Conservation (phyloP, 495 filamentous ascomycete species). For the Tricharina praecox region DNA sequence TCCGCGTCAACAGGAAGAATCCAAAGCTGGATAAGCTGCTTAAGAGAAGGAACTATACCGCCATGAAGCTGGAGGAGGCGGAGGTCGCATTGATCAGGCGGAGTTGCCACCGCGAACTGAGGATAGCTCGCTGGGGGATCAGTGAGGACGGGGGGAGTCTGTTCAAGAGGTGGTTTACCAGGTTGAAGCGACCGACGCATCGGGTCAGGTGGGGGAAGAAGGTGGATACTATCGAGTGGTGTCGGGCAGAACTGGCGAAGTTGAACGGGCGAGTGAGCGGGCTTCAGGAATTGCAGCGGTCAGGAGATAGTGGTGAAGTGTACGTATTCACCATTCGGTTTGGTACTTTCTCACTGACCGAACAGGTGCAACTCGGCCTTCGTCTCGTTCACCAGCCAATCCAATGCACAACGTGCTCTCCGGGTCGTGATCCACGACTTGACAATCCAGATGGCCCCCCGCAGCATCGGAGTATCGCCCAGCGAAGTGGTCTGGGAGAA, state of each 20-base stretch:
- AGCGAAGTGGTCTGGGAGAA: slow-evolving; percentile 79
- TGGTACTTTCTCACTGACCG: slow-evolving; percentile 22
- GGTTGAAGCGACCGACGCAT: slow-evolving; percentile 44
- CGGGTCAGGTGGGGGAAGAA: slow-evolving; percentile 24
- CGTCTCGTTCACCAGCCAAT: slow-evolving; percentile 66
- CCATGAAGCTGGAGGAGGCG: slow-evolving; percentile 71
- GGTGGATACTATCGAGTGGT: slow-evolving; percentile 88
- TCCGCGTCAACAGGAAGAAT: slow-evolving; percentile 73
- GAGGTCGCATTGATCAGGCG: slow-evolving; percentile 72
- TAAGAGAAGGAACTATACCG: slow-evolving; percentile 62
- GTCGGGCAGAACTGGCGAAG: slow-evolving; percentile 58
- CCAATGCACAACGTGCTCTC: slow-evolving; percentile 69
- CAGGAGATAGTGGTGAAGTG: background rate
- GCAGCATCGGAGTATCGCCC: slow-evolving; percentile 71
- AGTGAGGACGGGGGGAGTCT: no score
- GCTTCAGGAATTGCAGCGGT: slow-evolving; percentile 43
- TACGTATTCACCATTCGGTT: background rate
- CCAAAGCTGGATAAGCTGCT: slow-evolving; percentile 70
- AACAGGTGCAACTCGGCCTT: slow-evolving; percentile 56
- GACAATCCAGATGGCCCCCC: slow-evolving; percentile 74
- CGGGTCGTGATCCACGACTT: slow-evolving; percentile 77
- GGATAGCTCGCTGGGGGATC: no score
- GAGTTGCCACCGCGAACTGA: no score
- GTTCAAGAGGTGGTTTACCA: no score
- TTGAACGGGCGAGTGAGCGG: slow-evolving; percentile 63